Evolutionary conservation across 768 basidiomycete genomes (phyloP).

Genomic region (Lactarius psammicola): DNA sequence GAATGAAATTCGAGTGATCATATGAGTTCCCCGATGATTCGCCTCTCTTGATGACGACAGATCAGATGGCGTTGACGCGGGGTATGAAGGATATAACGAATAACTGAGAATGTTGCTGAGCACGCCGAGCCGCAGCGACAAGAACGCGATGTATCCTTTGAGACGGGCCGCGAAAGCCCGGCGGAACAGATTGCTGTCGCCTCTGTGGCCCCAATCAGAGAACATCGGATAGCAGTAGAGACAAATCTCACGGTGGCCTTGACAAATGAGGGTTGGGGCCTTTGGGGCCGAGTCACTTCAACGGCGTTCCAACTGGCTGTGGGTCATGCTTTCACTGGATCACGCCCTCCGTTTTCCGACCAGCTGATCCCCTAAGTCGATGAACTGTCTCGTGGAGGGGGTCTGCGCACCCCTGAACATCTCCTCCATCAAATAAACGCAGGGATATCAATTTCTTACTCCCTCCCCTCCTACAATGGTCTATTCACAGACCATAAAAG

Average conservation of each 20-base stretch:
- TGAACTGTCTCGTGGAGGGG: no score
- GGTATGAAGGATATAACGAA: conserved; percentile 90
- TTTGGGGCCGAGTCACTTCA: no score
- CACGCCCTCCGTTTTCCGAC: no score
- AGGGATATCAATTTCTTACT: no score
- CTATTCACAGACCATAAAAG: no score
- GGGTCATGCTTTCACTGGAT: no score
- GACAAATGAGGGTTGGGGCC: conserved; percentile 74
- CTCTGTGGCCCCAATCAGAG: conserved; percentile 40
- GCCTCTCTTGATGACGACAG: conserved; percentile 72
- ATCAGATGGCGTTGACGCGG: conserved; percentile 85
- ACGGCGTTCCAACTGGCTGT: no score
- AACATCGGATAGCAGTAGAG: conserved; percentile 37
- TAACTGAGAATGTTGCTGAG: conserved; percentile 95
- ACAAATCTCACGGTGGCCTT: conserved; percentile 83
- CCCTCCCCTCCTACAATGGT: no score
- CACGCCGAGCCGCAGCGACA: conserved; percentile 85
- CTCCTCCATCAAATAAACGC: no score
- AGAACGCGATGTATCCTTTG: conserved; percentile 66
- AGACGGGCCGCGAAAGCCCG: conserved; percentile 38
- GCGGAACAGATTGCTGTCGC: conserved; percentile 53
- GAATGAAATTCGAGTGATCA: conserved; percentile 23
- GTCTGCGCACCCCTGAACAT: no score
- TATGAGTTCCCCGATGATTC: conserved; percentile 25
- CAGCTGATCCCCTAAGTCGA: no score